Evolutionary conservation across 371 early-diverging fungal genomes (phyloP).

Genomic region (Mucor indicus): DNA sequence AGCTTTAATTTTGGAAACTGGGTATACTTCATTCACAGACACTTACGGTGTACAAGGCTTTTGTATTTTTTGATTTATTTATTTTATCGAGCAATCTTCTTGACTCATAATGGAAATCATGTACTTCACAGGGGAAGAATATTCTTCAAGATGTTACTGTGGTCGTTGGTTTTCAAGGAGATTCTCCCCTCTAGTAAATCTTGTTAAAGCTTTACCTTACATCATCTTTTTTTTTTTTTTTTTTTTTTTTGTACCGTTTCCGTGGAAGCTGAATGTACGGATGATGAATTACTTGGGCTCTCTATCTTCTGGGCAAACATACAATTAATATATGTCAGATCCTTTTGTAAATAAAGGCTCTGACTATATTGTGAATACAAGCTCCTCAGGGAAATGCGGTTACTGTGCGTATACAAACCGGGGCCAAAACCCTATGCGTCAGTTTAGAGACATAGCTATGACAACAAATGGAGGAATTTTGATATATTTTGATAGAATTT

Average conservation of each 20-base stretch:
- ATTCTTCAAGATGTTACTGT: conserved; percentile 65
- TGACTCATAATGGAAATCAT: conserved; percentile 55
- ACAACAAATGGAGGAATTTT: conserved; percentile 66
- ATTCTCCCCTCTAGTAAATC: conserved; percentile 36
- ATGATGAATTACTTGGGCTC: conserved; percentile 45
- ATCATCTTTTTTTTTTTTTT: conserved; percentile 39
- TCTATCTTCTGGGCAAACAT: conserved; percentile 57
- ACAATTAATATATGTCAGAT: conserved; percentile 50
- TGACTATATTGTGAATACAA: conserved; percentile 56
- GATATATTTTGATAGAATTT: conserved; percentile 58
- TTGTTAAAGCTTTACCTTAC: conserved; percentile 53
- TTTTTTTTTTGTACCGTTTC: conserved; percentile 57
- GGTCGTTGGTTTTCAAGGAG: conserved; percentile 60
- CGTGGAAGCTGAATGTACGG: conserved; percentile 41
- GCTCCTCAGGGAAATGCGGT: conserved; percentile 49
- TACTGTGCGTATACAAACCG: conserved; percentile 56
- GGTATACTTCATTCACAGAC: conserved; percentile 46
- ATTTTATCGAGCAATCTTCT: conserved; percentile 41
- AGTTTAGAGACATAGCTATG: conserved; percentile 21
- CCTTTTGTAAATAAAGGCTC: conserved; percentile 37
- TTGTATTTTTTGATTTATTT: conserved; percentile 63
- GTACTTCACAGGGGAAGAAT: conserved; percentile 63
- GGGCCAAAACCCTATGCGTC: conserved; percentile 53
- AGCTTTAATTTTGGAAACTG: conserved; percentile 61
- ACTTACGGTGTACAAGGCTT: conserved; percentile 61